A percentile compares a stretch with the other conserved stretches of the same genome.
These are phyloP conservation scores for Skeletonema potamos DNA, from an alignment of 108 stramenopile genomes.

Conservation along the genomic window DNA sequence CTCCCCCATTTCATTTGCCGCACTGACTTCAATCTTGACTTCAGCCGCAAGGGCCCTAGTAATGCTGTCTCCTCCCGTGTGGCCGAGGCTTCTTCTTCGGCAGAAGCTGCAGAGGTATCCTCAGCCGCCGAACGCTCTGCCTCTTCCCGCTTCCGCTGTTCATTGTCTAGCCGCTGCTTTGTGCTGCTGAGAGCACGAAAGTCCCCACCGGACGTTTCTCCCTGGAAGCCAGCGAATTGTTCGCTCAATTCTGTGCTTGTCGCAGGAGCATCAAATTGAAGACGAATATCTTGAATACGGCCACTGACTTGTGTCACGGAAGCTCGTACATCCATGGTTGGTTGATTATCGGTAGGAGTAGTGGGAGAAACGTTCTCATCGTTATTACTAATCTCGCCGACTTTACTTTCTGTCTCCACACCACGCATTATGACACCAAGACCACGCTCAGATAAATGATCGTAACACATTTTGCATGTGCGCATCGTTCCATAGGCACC, in stretches of 20 bases:
- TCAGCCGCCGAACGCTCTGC: constrained; percentile 20
- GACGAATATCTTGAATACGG: constrained; percentile 7
- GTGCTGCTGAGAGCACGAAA: constrained; percentile 42
- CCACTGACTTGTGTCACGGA: background rate
- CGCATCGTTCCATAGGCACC: constrained; percentile 48
- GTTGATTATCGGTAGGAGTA: background rate
- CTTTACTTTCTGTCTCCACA: background rate
- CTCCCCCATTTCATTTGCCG: constrained; percentile 30
- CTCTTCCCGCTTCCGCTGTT: constrained; percentile 36
- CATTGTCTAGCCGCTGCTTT: constrained; percentile 42
- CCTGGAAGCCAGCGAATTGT: constrained; percentile 37
- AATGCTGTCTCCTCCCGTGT: background rate
- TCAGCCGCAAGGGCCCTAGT: constrained; percentile 10
- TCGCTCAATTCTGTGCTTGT: constrained; percentile 16
- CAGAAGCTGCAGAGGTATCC: background rate
- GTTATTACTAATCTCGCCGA: constrained; percentile 1
- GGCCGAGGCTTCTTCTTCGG: background rate
- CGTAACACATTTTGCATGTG: constrained; percentile 78
- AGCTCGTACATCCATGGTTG: background rate
- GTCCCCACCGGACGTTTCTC: constrained; percentile 15
- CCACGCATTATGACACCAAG: constrained; percentile 40
- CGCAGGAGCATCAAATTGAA: constrained; percentile 10
- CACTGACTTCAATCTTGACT: constrained; percentile 27
- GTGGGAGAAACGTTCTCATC: background rate
- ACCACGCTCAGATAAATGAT: constrained; percentile 62